A percentile compares a stretch with the other conserved stretches of the same genome.
phyloP scores from a whole-genome alignment of 257 asterid species.

The Solanum medicagineum region DNA sequence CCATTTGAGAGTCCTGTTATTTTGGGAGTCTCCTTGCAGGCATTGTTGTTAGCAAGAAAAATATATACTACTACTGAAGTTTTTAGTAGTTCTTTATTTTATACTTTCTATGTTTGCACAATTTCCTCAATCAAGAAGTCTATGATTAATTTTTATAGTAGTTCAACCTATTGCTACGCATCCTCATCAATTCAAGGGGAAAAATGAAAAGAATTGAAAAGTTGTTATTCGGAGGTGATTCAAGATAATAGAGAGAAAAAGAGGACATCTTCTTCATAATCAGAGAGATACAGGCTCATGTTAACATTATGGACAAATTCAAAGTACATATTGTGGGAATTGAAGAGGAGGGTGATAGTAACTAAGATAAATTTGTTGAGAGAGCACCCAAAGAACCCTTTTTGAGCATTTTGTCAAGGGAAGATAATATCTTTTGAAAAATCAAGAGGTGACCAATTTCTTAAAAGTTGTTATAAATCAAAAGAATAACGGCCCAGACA shows the following conservation, averaged over 20 bases:
- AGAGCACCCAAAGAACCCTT: neutral
- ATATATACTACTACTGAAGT: too few relatives aligned
- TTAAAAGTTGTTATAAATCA: neutral
- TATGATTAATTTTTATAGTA: neutral
- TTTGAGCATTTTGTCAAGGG: neutral
- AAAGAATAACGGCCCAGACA: neutral
- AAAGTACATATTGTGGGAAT: neutral
- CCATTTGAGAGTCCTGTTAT: too few relatives aligned
- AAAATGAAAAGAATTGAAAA: neutral
- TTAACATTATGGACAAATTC: neutral
- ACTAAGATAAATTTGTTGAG: neutral
- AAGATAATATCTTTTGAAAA: neutral
- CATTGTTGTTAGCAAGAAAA: too few relatives aligned
- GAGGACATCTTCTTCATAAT: neutral
- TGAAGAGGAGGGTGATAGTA: neutral
- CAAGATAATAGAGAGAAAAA: neutral
- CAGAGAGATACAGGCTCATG: neutral
- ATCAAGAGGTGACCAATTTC: neutral
- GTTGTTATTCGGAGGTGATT: neutral
- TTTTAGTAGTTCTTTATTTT: too few relatives aligned
- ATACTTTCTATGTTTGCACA: neutral
- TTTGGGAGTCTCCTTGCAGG: too few relatives aligned
- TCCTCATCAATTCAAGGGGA: neutral
- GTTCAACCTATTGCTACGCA: neutral
- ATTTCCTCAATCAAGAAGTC: neutral